Evolutionary conservation across 2,329 filamentous ascomycete species (phyloP).

Genomic region (Cercospora sesami): DNA sequence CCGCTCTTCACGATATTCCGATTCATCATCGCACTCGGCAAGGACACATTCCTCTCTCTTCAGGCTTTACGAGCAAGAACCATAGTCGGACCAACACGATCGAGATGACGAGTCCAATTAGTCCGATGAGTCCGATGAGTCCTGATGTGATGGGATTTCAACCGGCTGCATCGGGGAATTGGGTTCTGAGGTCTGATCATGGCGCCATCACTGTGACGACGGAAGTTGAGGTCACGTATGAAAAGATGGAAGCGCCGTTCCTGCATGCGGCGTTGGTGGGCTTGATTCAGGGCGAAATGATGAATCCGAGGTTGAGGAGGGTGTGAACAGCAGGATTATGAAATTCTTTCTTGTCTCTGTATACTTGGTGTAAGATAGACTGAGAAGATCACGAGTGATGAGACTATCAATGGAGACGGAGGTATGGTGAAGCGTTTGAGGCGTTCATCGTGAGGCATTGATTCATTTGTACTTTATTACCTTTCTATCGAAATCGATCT

Average conservation of each 20-base stretch:
- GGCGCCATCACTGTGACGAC: conserved; percentile 23
- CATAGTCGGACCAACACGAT: conserved; percentile 11
- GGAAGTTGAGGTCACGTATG: conserved; percentile 22
- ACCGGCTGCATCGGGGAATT: not conserved
- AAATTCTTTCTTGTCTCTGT: not conserved
- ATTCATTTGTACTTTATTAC: not conserved
- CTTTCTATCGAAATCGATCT: not conserved
- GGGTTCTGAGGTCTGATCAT: not conserved
- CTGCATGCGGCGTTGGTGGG: conserved; percentile 38
- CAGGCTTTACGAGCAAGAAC: conserved; percentile 19
- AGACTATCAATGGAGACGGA: not conserved
- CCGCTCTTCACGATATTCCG: not conserved
- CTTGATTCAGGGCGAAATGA: conserved; percentile 29
- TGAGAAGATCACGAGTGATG: not conserved
- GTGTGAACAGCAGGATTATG: not conserved
- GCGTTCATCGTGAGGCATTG: not conserved
- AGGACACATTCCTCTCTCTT: conserved; percentile 18
- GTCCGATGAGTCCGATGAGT: not conserved
- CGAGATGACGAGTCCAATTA: not conserved
- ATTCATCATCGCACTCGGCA: not conserved
- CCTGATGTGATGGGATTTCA: not conserved
- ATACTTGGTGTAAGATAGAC: not conserved
- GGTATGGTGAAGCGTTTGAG: not conserved
- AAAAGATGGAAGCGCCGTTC: conserved; percentile 25
- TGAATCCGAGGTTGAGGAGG: not conserved